Evolutionary conservation across 306 rosid genomes (phyloP).

Genomic region (Benincasa hispida): DNA sequence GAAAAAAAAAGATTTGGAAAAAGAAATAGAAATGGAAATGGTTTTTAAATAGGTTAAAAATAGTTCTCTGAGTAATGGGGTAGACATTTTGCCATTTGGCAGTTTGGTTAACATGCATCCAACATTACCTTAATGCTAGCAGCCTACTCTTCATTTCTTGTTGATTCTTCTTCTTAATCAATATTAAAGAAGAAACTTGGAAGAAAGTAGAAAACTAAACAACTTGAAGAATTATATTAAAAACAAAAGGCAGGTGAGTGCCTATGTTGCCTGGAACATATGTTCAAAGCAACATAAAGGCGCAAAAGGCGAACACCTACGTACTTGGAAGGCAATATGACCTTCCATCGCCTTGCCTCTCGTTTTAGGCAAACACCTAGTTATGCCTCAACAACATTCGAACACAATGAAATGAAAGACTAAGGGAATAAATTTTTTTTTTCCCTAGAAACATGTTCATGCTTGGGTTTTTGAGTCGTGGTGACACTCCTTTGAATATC

Average conservation of each 20-base stretch:
- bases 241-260: neutral
- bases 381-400: neutral
- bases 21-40: too few relatives aligned
- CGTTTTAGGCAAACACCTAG: neutral
- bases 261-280: neutral
- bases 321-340: neutral
- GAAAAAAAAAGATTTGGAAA: too few relatives aligned
- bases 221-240: too few relatives aligned
- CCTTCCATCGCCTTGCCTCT: neutral
- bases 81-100: neutral
- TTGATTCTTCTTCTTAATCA: neutral
- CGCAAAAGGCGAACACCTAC: neutral
- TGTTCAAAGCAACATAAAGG: neutral
- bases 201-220: too few relatives aligned
- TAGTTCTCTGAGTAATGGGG: neutral
- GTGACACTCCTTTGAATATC: too few relatives aligned
- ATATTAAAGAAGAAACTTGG: too few relatives aligned
- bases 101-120: neutral
- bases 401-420: too few relatives aligned
- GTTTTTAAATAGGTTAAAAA: neutral
- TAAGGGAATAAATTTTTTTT: too few relatives aligned
- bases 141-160: neutral
- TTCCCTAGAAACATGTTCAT: too few relatives aligned
- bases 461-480: too few relatives aligned
- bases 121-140: neutral